Evolutionary conservation across 352 stramenopile species (phyloP).

Genomic region (Phytophthora brassicae): DNA sequence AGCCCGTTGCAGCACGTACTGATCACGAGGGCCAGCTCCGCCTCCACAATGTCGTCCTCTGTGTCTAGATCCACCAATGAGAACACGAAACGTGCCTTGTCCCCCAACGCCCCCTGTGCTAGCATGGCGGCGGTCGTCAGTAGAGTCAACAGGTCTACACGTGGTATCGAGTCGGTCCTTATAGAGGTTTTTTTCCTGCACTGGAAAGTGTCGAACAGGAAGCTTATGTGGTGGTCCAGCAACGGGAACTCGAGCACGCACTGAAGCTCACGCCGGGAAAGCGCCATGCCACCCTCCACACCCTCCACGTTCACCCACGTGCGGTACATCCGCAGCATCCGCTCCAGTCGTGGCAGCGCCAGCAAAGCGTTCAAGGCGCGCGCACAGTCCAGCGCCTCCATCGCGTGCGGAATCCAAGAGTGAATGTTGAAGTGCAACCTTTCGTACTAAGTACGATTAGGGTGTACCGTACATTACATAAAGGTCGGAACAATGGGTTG

Average conservation of each 20-base stretch:
- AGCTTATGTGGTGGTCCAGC: conserved; percentile 34
- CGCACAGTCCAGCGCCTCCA: conserved; percentile 36
- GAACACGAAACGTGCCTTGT: conserved; percentile 65
- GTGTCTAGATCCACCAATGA: conserved; percentile 68
- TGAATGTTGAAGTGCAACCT: conserved; percentile 10
- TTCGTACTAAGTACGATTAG: neutral
- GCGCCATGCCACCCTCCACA: conserved; percentile 58
- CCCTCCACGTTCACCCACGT: conserved; percentile 54
- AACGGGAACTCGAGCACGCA: conserved; percentile 58
- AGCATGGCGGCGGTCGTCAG: conserved; percentile 47
- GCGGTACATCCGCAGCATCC: conserved; percentile 56
- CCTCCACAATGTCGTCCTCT: conserved; percentile 75
- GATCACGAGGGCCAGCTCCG: conserved; percentile 70
- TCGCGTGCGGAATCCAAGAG: conserved; percentile 14
- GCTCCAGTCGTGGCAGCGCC: conserved; percentile 51
- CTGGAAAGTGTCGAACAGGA: conserved; percentile 56
- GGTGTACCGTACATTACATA: neutral
- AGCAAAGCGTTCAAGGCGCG: conserved; percentile 47
- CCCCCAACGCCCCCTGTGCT: conserved; percentile 47
- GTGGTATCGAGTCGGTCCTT: conserved; percentile 1
- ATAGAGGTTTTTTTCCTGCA: neutral
- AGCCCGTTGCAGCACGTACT: conserved; percentile 52
- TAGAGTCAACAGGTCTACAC: conserved; percentile 63
- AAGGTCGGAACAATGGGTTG: conserved; percentile 19
- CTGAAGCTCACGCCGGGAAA: conserved; percentile 64